Conservation (phyloP, 345 rosid species). For the Aquilaria sinensis region DNA sequence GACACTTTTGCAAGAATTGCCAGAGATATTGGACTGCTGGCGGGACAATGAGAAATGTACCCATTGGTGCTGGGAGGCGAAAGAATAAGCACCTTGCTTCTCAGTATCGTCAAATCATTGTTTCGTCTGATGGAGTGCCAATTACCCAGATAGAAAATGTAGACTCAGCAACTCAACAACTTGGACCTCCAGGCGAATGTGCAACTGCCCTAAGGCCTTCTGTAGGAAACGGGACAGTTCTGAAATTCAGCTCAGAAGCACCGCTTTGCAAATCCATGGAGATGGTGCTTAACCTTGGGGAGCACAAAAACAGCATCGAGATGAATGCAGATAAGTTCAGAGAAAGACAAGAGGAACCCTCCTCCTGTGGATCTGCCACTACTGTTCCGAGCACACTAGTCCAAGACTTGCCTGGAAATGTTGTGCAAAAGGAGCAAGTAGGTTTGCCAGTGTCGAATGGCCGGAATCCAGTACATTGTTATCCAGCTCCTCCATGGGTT, state of each 20-base stretch:
- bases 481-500: conserved; percentile 38
- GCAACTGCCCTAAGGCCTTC: conserved; percentile 28
- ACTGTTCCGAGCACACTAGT: conserved; percentile 22
- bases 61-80: conserved; percentile 74
- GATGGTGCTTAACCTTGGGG: conserved; percentile 44
- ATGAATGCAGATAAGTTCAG: conserved; percentile 18
- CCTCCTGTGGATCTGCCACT: conserved; percentile 31
- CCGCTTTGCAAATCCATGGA: conserved; percentile 55
- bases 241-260: conserved; percentile 54
- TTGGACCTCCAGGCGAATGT: conserved; percentile 25
- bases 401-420: conserved; percentile 21
- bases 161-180: conserved; percentile 29
- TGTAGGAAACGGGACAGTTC: conserved; percentile 34
- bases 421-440: conserved; percentile 22
- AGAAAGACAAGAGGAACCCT: conserved; percentile 33
- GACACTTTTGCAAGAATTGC: conserved; percentile 81
- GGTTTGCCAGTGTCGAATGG: conserved; percentile 25
- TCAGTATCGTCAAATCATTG: conserved; percentile 46
- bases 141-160: conserved; percentile 31
- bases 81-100: conserved; percentile 66
- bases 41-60: conserved; percentile 76
- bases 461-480: conserved; percentile 18
- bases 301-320: conserved; percentile 29
- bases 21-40: conserved; percentile 92
- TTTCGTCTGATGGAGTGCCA: conserved; percentile 43